Conservation (phyloP, 148 eudicot species). For the Arbutus unedo region DNA sequence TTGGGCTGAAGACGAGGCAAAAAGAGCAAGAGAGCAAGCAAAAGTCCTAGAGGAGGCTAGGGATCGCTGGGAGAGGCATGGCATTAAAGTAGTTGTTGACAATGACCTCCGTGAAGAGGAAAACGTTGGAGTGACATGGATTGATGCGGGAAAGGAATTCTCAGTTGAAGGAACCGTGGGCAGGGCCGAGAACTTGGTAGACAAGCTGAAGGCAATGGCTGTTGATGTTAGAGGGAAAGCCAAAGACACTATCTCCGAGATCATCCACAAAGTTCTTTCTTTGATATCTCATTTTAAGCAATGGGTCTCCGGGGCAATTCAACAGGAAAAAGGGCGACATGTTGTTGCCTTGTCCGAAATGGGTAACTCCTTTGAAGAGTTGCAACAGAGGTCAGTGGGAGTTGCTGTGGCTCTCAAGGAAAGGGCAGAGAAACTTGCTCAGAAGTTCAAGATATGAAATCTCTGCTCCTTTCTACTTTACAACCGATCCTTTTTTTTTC, state of each 20-base stretch:
- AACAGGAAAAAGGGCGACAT: conserved; percentile 41
- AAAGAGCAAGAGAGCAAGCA: conserved; percentile 87
- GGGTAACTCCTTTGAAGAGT: conserved; percentile 43
- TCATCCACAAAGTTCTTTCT: conserved; percentile 47
- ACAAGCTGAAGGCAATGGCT: conserved; percentile 70
- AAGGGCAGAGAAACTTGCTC: conserved; percentile 75
- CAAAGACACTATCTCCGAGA: conserved; percentile 44
- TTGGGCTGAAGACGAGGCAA: conserved; percentile 99
- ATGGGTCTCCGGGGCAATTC: conserved; percentile 33
- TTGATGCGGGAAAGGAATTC: conserved; percentile 52
- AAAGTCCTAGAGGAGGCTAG: conserved; percentile 89
- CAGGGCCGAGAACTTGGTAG: conserved; percentile 69
- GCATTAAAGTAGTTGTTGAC: conserved; percentile 81
- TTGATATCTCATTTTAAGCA: conserved; percentile 53
- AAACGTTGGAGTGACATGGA: conserved; percentile 62
- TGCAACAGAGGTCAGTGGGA: neutral
- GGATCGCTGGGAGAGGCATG: conserved; percentile 84
- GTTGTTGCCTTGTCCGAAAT: conserved; percentile 40
- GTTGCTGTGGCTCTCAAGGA: conserved; percentile 47
- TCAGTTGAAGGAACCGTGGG: conserved; percentile 61
- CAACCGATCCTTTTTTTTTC: neutral
- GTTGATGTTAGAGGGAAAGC: conserved; percentile 57
- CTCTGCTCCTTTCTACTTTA: neutral
- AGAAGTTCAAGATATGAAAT: conserved; percentile 69
- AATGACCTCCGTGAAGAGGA: conserved; percentile 64